phyloP scores from a whole-genome alignment of 2,329 filamentous ascomycete genomes.

The Byssochlamys sp. region DNA sequence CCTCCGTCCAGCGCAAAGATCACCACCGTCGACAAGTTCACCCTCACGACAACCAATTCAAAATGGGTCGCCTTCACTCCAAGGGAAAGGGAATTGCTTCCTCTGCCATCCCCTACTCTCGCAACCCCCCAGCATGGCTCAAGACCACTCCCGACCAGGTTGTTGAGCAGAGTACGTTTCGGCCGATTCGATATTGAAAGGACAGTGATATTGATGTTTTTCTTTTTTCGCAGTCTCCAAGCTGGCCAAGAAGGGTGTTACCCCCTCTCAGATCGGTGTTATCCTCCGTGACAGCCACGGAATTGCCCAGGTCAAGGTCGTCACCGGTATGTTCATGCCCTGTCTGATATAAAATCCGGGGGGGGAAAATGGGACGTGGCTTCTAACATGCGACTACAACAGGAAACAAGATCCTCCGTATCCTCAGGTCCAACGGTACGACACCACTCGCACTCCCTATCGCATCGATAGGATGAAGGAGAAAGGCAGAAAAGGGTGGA shows the following conservation, averaged over 20 bases:
- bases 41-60: slow-evolving; percentile 8
- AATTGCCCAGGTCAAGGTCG: slow-evolving; percentile 93
- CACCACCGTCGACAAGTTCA: slow-evolving; percentile 7
- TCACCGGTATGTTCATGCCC: slow-evolving; percentile 63
- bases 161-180: slow-evolving; percentile 66
- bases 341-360: background rate
- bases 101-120: slow-evolving; percentile 94
- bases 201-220: background rate
- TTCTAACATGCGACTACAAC: slow-evolving; percentile 32
- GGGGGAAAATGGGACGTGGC: slow-evolving; percentile 1
- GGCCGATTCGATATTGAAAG: background rate
- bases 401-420: slow-evolving; percentile 99
- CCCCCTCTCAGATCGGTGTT: slow-evolving; percentile 97
- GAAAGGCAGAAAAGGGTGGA: slow-evolving; percentile 3
- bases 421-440: slow-evolving; percentile 95
- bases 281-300: slow-evolving; percentile 96
- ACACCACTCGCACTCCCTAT: slow-evolving; percentile 18
- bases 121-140: slow-evolving; percentile 84
- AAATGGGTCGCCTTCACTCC: slow-evolving; percentile 67
- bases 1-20: background rate
- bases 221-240: slow-evolving; percentile 55
- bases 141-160: slow-evolving; percentile 98
- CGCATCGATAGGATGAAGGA: slow-evolving; percentile 16
- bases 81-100: slow-evolving; percentile 98
- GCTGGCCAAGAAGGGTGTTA: slow-evolving; percentile 97